phyloP scores from a whole-genome alignment of 169 alveolate genomes.

The Plasmodium ovale region DNA sequence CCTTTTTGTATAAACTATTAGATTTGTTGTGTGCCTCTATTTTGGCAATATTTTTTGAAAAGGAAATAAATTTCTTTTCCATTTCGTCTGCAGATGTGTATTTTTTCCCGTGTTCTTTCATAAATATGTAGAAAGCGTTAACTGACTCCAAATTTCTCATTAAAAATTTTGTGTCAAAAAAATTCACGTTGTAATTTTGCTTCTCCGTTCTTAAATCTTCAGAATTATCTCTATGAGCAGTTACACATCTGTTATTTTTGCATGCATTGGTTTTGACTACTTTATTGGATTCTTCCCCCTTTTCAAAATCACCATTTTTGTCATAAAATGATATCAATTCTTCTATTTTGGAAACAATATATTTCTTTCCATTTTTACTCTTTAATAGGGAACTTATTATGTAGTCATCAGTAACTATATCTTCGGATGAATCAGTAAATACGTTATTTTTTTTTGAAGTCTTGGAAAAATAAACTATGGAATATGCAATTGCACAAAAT shows the following conservation, averaged over 20 bases:
- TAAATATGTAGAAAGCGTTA: slow-evolving; percentile 45
- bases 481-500: not conserved
- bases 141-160: slow-evolving; percentile 69
- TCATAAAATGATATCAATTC: slow-evolving; percentile 13
- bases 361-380: slow-evolving; percentile 43
- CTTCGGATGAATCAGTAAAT: not conserved
- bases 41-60: slow-evolving; percentile 26
- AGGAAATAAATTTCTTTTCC: slow-evolving; percentile 44
- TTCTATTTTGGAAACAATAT: slow-evolving; percentile 28
- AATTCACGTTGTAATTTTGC: not conserved
- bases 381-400: slow-evolving; percentile 33
- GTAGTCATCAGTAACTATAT: slow-evolving; percentile 12
- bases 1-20: slow-evolving; percentile 50
- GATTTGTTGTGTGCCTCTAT: slow-evolving; percentile 69
- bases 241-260: not conserved
- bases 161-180: slow-evolving; percentile 25
- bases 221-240: not conserved
- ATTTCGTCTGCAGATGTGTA: slow-evolving; percentile 38
- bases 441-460: not conserved
- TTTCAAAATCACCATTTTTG: too few species aligned
- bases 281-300: too few species aligned
- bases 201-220: too few species aligned
- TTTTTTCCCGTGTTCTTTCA: slow-evolving; percentile 11
- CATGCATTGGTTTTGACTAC: not conserved
- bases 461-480: slow-evolving; percentile 4